Evolutionary conservation across 2,329 filamentous ascomycete genomes (phyloP), one percentile per base, ranked within the genome.

Genomic region (Escovopsis weberi): DNA sequence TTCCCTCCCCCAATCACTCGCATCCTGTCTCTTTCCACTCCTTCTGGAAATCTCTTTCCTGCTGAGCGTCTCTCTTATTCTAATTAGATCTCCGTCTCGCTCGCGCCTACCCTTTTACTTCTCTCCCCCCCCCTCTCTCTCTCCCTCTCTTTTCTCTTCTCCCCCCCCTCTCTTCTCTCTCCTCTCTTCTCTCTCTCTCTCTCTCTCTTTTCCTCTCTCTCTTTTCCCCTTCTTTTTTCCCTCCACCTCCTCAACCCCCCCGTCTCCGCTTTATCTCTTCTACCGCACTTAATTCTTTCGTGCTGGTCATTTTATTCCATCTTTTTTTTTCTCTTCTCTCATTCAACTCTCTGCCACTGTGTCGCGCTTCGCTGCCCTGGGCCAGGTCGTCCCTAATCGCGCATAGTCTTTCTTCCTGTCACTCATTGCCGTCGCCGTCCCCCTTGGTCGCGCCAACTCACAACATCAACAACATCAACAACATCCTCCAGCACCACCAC

Each of bases 201-300:
- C 35, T 37, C 35, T 37, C 15, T 37, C 15, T 10, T 15, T 26
- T 15, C 12, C 35, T 37, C 53, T 47, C 51, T 40, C 52, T 55
- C 35, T 23, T 23, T 15, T 37, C 35, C 23, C 23, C 50, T 47
- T 48, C 50, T 52, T 49, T 48, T 47, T 47, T 47, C 48, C 47
- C 50, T 48, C 49, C 46, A 42, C 46, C 45, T 49, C 47, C 37
- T 46, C 48, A 33, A 48, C 48, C 46, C 47, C 48, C 48, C 51
- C 52, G 50, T 50, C 57, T 53, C 39, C 42, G 36, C 44, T 44
- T 38, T 37, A 41, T 46, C 40, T 39, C n/a, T 30, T 30, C 42
- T 44, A 42, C 39, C 44, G 44, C 44, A 40, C 59, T 55, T 57
- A 51, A 49, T 57, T 57, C 53, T 53, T 53, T 54, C 50, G 53